These are phyloP conservation scores for Fusarium nisikadoi DNA, from an alignment of 2,329 filamentous ascomycete genomes.

Conservation along the genomic window DNA sequence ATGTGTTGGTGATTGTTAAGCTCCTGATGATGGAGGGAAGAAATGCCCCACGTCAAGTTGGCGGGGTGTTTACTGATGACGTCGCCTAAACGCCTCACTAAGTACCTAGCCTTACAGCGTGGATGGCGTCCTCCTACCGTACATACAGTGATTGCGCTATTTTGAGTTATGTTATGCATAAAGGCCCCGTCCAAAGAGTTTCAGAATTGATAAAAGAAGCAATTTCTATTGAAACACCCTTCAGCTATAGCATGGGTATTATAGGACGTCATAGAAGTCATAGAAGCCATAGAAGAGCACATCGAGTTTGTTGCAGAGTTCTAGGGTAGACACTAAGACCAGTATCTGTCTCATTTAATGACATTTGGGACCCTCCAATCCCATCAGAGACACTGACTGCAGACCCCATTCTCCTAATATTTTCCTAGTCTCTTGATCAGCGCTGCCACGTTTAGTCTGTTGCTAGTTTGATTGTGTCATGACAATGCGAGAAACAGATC, in stretches of 20 bases:
- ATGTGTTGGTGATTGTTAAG: background rate
- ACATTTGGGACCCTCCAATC: constrained; percentile 11
- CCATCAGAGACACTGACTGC: background rate
- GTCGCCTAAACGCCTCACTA: constrained; percentile 6
- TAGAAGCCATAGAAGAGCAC: background rate
- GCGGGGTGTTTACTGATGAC: constrained; percentile 26
- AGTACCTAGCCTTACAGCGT: background rate
- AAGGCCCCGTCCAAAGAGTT: background rate
- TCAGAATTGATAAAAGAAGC: background rate
- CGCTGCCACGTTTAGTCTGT: constrained; percentile 12
- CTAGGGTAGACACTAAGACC: constrained; percentile 5
- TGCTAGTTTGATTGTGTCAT: background rate
- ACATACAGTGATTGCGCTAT: too few species aligned
- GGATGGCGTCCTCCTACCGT: background rate
- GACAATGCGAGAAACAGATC: background rate
- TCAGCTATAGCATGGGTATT: background rate
- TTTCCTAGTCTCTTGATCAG: constrained; percentile 21
- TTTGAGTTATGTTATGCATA: background rate
- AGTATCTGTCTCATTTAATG: background rate
- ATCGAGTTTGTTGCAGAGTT: background rate
- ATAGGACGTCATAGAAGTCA: background rate
- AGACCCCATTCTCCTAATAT: constrained; percentile 1
- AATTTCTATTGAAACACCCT: background rate
- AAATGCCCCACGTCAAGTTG: constrained; percentile 16
- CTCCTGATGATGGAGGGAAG: background rate